phyloP scores from a whole-genome alignment of 805 yeast genomes.

The Wickerhamiella siamensis region DNA sequence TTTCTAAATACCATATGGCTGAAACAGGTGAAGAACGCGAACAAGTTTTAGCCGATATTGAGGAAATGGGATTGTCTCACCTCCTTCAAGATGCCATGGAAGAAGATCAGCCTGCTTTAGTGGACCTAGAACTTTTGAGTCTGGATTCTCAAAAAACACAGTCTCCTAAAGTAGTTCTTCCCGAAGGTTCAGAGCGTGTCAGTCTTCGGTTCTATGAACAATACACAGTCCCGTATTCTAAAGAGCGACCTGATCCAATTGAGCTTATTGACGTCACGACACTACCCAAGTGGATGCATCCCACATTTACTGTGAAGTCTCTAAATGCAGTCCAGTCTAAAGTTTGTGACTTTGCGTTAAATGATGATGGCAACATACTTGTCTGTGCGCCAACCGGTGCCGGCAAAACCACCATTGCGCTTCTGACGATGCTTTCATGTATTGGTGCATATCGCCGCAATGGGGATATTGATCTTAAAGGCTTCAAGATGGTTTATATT shows the following conservation, averaged over 20 bases:
- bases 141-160: slow-evolving; percentile 54
- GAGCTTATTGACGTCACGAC: slow-evolving; percentile 41
- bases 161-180: slow-evolving; percentile 52
- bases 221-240: slow-evolving; percentile 82
- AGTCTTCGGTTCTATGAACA: slow-evolving; percentile 68
- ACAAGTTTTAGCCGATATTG: slow-evolving; percentile 22
- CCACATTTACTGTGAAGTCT: slow-evolving; percentile 58
- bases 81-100: slow-evolving; percentile 12
- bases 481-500: slow-evolving; percentile 68
- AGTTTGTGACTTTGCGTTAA: slow-evolving; percentile 67
- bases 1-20: slow-evolving; percentile 32
- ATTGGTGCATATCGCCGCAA: slow-evolving; percentile 37
- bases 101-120: slow-evolving; percentile 30
- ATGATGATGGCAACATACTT: slow-evolving; percentile 53
- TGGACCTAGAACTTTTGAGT: slow-evolving; percentile 59
- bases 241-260: slow-evolving; percentile 28
- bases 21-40: slow-evolving; percentile 27
- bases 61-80: slow-evolving; percentile 7
- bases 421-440: slow-evolving; percentile 59
- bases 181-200: slow-evolving; percentile 71
- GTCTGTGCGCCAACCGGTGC: slow-evolving; percentile 98
- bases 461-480: slow-evolving; percentile 25
- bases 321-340: slow-evolving; percentile 75
- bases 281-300: slow-evolving; percentile 71
- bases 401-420: slow-evolving; percentile 94